Evolutionary conservation across 495 filamentous ascomycete species (phyloP).

Genomic region (Lentithecium fluviatile): DNA sequence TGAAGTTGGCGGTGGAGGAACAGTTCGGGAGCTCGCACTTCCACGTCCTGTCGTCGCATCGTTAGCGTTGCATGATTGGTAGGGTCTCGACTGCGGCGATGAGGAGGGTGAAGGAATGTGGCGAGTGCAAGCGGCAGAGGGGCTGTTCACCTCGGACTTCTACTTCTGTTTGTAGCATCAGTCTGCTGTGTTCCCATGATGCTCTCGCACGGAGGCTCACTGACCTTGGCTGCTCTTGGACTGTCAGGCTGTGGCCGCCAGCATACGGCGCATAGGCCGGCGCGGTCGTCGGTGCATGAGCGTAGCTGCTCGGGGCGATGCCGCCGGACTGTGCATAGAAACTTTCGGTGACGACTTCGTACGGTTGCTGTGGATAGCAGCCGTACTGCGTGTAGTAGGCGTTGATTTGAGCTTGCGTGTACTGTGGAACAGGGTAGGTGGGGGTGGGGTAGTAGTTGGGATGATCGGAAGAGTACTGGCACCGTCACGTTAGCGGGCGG

Average conservation of each 20-base stretch:
- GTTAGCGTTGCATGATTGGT: neutral
- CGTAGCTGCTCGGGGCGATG: neutral
- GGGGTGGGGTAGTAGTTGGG: neutral
- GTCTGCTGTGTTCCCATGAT: neutral
- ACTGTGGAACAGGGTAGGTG: conserved; percentile 3
- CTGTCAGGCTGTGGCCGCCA: neutral
- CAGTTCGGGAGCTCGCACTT: conserved; percentile 50
- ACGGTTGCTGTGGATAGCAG: conserved; percentile 20
- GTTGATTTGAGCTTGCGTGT: conserved; percentile 31
- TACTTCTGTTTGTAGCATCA: neutral
- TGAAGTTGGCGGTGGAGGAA: conserved; percentile 47
- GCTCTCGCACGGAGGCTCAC: neutral
- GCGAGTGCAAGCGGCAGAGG: neutral
- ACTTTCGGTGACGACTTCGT: conserved; percentile 15
- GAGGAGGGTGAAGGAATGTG: neutral
- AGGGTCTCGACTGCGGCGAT: neutral
- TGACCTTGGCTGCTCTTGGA: neutral
- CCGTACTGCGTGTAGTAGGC: conserved; percentile 24
- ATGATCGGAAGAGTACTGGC: neutral
- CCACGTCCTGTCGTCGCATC: conserved; percentile 41
- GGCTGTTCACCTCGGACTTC: neutral
- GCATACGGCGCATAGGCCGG: neutral
- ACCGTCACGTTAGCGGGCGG: neutral
- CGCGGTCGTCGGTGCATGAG: neutral
- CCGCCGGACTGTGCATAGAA: conserved; percentile 3